Evolutionary conservation across 1,139 yeast genomes (phyloP).

Genomic region (Yamadazyma sp.): DNA sequence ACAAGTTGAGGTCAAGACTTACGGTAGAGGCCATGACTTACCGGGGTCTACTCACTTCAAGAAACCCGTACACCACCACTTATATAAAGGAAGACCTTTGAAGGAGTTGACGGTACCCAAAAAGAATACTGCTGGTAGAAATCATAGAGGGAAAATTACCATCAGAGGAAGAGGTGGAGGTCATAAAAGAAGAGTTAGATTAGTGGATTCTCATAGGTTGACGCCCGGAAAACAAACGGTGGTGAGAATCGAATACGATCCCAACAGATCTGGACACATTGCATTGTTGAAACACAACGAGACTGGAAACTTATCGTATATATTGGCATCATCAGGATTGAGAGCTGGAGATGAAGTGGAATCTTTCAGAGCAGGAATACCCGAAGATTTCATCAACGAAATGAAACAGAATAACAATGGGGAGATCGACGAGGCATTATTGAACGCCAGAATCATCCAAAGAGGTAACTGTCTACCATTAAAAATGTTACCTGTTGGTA

Average conservation of each 20-base stretch:
- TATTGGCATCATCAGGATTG: slow-evolving; percentile 88
- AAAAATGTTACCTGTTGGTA: slow-evolving; percentile 89
- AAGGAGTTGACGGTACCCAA: slow-evolving; percentile 72
- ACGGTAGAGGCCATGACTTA: slow-evolving; percentile 69
- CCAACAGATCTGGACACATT: slow-evolving; percentile 91
- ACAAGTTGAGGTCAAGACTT: slow-evolving; percentile 67
- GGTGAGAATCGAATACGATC: slow-evolving; percentile 90
- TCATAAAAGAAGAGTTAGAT: slow-evolving; percentile 81
- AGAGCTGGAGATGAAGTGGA: slow-evolving; percentile 91
- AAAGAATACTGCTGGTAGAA: slow-evolving; percentile 84
- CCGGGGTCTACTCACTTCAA: slow-evolving; percentile 91
- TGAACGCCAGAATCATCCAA: slow-evolving; percentile 83
- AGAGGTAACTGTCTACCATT: slow-evolving; percentile 95
- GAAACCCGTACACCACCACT: slow-evolving; percentile 82
- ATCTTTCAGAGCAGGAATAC: slow-evolving; percentile 84
- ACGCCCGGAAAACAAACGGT: slow-evolving; percentile 76
- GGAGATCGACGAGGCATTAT: slow-evolving; percentile 85
- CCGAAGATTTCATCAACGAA: slow-evolving; percentile 69
- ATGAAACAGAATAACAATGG: slow-evolving; percentile 68
- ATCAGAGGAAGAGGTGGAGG: slow-evolving; percentile 98
- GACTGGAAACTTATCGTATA: slow-evolving; percentile 69
- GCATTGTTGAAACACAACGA: slow-evolving; percentile 73
- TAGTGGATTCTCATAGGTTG: slow-evolving; percentile 73
- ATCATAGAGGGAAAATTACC: slow-evolving; percentile 83
- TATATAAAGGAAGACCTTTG: slow-evolving; percentile 83